These are phyloP conservation scores for Colletotrichum destructivum DNA, from an alignment of 2,329 filamentous ascomycete species.

Conservation along the genomic window DNA sequence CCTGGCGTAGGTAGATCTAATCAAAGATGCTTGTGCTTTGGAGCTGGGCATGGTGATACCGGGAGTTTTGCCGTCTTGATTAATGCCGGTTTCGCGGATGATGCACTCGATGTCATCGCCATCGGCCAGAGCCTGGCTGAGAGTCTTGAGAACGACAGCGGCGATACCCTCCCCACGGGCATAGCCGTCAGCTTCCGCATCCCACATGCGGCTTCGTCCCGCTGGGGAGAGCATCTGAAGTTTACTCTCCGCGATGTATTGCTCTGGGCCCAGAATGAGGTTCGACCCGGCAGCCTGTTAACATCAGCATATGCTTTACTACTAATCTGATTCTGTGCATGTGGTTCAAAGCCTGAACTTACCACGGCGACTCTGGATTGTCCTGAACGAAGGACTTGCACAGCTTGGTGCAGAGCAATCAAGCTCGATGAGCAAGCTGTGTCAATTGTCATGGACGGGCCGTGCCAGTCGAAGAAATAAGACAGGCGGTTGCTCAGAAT, in stretches of 20 bases:
- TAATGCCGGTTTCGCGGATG: constrained; percentile 46
- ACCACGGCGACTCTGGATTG: neutral
- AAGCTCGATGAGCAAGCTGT: constrained; percentile 64
- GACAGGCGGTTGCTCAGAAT: constrained; percentile 58
- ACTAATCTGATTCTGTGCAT: too few relatives aligned
- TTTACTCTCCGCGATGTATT: neutral
- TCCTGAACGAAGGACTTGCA: constrained; percentile 50
- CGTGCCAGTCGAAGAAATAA: constrained; percentile 57
- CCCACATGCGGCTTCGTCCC: neutral
- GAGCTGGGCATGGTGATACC: constrained; percentile 55
- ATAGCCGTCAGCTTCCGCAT: neutral
- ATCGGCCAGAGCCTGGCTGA: constrained; percentile 58
- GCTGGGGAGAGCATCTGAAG: neutral
- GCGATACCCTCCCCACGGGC: constrained; percentile 57
- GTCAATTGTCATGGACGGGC: constrained; percentile 59
- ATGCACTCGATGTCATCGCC: constrained; percentile 47
- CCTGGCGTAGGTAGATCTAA: constrained; percentile 47
- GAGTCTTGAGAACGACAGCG: constrained; percentile 61
- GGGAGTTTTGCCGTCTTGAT: constrained; percentile 45
- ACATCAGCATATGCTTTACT: too few relatives aligned
- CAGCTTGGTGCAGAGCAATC: constrained; percentile 58
- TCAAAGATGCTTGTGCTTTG: constrained; percentile 47
- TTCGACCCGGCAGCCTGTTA: neutral
- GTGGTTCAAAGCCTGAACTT: too few relatives aligned
- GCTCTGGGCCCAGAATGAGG: neutral